These are phyloP conservation scores for Macrolepiota albuminosa DNA, from an alignment of 768 basidiomycete species.

Conservation along the genomic window DNA sequence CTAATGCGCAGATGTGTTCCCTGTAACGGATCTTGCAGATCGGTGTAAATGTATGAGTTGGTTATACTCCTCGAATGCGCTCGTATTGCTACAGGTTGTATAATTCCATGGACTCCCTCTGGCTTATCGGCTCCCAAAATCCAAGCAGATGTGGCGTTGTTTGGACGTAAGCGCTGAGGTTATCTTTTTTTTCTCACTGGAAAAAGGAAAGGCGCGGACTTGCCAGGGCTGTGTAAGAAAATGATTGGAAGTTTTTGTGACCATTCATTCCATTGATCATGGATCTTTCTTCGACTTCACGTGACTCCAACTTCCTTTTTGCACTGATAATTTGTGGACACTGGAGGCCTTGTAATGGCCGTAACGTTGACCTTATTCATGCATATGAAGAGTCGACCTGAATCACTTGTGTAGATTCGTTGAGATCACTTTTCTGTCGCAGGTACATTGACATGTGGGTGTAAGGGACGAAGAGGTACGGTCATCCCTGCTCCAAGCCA, in stretches of 20 bases:
- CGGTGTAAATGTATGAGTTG: background rate
- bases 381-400: too few relatives aligned
- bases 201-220: background rate
- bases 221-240: background rate
- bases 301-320: background rate
- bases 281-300: background rate
- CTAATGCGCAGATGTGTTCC: too few relatives aligned
- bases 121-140: background rate
- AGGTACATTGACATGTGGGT: background rate
- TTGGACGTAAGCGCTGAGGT: too few relatives aligned
- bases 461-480: background rate
- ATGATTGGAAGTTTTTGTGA: background rate
- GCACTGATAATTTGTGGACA: background rate
- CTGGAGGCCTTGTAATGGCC: background rate
- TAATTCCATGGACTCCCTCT: background rate
- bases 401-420: background rate
- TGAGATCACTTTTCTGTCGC: background rate
- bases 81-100: background rate
- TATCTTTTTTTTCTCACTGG: too few relatives aligned
- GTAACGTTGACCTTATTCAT: background rate
- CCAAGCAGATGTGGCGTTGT: background rate
- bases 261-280: background rate
- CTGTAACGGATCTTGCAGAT: background rate
- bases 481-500: background rate
- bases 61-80: background rate